Evolutionary conservation across 768 basidiomycete genomes (phyloP).

Genomic region (Trametes villosa): DNA sequence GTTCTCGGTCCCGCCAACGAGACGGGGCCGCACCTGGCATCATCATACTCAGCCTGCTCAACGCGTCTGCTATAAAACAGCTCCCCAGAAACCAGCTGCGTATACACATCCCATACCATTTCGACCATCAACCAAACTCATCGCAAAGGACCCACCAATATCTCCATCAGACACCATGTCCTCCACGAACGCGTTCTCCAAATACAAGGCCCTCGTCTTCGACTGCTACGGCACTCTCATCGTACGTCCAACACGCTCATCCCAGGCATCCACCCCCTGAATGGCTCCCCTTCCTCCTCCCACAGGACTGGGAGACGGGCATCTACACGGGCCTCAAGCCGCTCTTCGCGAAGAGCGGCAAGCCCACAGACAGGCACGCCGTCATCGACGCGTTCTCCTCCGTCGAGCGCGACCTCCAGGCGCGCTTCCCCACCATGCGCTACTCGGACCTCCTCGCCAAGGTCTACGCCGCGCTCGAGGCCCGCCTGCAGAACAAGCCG

Average conservation of each 20-base stretch:
- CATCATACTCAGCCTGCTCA: no score
- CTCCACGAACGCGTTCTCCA: slow-evolving; percentile 22
- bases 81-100: no score
- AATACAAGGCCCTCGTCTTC: slow-evolving; percentile 59
- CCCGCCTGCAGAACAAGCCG: slow-evolving; percentile 34
- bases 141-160: no score
- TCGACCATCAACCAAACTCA: no score
- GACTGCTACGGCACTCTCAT: slow-evolving; percentile 80
- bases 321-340: slow-evolving; percentile 60
- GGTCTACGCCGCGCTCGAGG: slow-evolving; percentile 38
- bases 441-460: slow-evolving; percentile 64
- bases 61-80: no score
- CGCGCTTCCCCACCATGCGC: slow-evolving; percentile 57
- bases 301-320: slow-evolving; percentile 75
- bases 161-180: no score
- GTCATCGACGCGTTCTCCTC: slow-evolving; percentile 54
- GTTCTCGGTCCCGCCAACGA: no score
- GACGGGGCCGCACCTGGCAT: no score
- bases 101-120: no score
- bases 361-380: slow-evolving; percentile 55
- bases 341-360: slow-evolving; percentile 39
- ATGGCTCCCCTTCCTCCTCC: no score
- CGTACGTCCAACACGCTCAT: slow-evolving; percentile 38
- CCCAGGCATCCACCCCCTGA: no score
- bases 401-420: slow-evolving; percentile 62